Evolutionary conservation across 495 filamentous ascomycete species (phyloP).

Genomic region (Penicillium subrubescens): DNA sequence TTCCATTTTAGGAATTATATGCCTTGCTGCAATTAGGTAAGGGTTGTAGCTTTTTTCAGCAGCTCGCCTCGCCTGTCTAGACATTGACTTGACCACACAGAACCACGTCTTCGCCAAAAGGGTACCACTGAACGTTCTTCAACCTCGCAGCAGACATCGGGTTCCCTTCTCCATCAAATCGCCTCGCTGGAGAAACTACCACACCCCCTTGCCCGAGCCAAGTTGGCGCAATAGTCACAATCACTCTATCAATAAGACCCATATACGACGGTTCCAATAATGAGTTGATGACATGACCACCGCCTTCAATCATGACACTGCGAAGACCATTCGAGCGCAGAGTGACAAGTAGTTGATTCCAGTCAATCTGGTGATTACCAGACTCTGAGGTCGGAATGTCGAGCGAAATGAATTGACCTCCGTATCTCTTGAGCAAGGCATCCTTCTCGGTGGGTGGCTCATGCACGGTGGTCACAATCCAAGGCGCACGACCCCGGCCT

Average conservation of each 20-base stretch:
- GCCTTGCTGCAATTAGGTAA: not conserved
- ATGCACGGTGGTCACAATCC: slow-evolving; percentile 54
- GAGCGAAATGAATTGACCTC: slow-evolving; percentile 47
- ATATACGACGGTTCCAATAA: slow-evolving; percentile 59
- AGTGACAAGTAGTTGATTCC: slow-evolving; percentile 60
- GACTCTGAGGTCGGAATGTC: slow-evolving; percentile 19
- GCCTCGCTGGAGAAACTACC: slow-evolving; percentile 61
- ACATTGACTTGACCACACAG: slow-evolving; percentile 61
- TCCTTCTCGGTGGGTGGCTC: slow-evolving; percentile 30
- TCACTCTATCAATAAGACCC: slow-evolving; percentile 68
- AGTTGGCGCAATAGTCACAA: slow-evolving; percentile 83
- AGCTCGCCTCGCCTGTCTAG: not conserved
- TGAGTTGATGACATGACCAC: slow-evolving; percentile 75
- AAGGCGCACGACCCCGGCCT: slow-evolving; percentile 69
- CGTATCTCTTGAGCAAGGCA: slow-evolving; percentile 42
- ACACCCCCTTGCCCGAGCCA: slow-evolving; percentile 83
- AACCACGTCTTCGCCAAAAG: slow-evolving; percentile 77
- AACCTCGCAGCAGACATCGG: slow-evolving; percentile 59
- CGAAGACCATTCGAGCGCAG: slow-evolving; percentile 58
- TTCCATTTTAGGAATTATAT: not conserved
- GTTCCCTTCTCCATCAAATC: slow-evolving; percentile 43
- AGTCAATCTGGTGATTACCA: slow-evolving; percentile 45
- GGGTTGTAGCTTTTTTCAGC: not conserved
- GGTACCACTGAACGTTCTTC: slow-evolving; percentile 68
- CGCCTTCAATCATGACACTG: slow-evolving; percentile 90